Evolutionary conservation across 2,329 filamentous ascomycete species (phyloP), one percentile per base, ranked within the genome.

Genomic region (Sarocladium strictum): DNA sequence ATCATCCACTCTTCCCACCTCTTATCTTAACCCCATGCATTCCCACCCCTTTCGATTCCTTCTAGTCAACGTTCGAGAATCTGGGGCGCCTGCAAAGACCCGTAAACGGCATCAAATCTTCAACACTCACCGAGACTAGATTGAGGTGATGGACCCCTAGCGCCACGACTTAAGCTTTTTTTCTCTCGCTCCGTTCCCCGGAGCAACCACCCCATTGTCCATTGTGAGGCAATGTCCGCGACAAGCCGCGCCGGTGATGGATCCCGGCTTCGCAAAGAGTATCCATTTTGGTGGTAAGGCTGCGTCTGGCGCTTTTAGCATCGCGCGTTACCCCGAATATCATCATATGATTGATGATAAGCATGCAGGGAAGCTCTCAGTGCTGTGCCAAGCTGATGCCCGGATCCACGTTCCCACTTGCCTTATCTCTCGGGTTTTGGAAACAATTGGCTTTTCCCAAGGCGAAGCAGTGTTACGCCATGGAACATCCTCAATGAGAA

Each of bases 41-140:
- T 21, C 47, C 26, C 26, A n/a, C 17, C 10, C n/a, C 23, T n/a
- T n/a, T n/a, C 26, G 15, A 47, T 47, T 47, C 47, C 47, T 51
- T 51, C 47, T 51, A 51, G 47, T 29, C 29, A 51, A 27, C 17
- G 47, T 51, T 51, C 47, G 27, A 51, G 47, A 51, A 51, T 35
- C 47, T 29, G 26, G 47, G 27, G 47, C n/a, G n/a, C n/a, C n/a
- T n/a, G n/a, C n/a, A n/a, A n/a, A n/a, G n/a, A n/a, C n/a, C n/a
- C n/a, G n/a, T n/a, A n/a, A n/a, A n/a, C n/a, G n/a, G n/a, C n/a
- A n/a, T n/a, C n/a, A n/a, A n/a, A n/a, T n/a, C n/a, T n/a, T n/a
- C n/a, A n/a, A n/a, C 40, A 19, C 35, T 12, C 7, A 32, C 29
- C 7, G 29, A 32, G 29, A 32, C 29, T 32, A 32, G 12, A 32